These are phyloP conservation scores for Sonneratia alba DNA, from an alignment of 345 rosid species.

Conservation along the genomic window DNA sequence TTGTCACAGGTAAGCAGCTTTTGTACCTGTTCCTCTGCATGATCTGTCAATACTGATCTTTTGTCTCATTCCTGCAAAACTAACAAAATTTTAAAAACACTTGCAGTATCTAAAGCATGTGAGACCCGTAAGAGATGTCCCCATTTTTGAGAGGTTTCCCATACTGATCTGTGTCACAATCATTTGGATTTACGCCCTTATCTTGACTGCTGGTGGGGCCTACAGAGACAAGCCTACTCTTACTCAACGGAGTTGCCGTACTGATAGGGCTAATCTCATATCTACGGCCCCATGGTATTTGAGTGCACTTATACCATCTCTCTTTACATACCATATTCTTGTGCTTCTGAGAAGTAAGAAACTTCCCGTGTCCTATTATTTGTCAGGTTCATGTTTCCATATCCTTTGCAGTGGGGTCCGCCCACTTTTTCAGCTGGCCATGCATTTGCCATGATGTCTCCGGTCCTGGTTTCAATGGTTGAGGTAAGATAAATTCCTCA, in stretches of 20 bases:
- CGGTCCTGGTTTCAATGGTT: slow-evolving; percentile 84
- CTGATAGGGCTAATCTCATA: slow-evolving; percentile 67
- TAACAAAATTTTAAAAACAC: slow-evolving; percentile 1
- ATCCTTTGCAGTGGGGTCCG: slow-evolving; percentile 99
- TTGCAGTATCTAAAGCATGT: slow-evolving; percentile 82
- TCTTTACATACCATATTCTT: background rate
- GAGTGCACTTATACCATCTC: slow-evolving; percentile 4
- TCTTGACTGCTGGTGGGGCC: slow-evolving; percentile 86
- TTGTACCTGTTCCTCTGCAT: background rate
- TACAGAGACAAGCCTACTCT: slow-evolving; percentile 42
- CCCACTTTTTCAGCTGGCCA: slow-evolving; percentile 95
- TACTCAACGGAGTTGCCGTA: slow-evolving; percentile 80
- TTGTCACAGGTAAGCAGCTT: slow-evolving; percentile 51
- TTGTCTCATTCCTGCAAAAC: background rate
- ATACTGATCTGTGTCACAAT: slow-evolving; percentile 57
- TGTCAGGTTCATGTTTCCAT: slow-evolving; percentile 81
- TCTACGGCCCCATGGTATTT: slow-evolving; percentile 89
- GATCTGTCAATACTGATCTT: slow-evolving; percentile 1
- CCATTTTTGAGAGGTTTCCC: slow-evolving; percentile 73
- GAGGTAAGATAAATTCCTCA: slow-evolving; percentile 42
- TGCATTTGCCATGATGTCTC: slow-evolving; percentile 90
- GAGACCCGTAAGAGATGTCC: slow-evolving; percentile 39
- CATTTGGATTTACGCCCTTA: slow-evolving; percentile 77
- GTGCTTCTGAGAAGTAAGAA: background rate
- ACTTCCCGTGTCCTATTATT: background rate